Evolutionary conservation across 257 asterid genomes (phyloP), one percentile per base, ranked within the genome.

Genomic region (Hygrophila difformis): DNA sequence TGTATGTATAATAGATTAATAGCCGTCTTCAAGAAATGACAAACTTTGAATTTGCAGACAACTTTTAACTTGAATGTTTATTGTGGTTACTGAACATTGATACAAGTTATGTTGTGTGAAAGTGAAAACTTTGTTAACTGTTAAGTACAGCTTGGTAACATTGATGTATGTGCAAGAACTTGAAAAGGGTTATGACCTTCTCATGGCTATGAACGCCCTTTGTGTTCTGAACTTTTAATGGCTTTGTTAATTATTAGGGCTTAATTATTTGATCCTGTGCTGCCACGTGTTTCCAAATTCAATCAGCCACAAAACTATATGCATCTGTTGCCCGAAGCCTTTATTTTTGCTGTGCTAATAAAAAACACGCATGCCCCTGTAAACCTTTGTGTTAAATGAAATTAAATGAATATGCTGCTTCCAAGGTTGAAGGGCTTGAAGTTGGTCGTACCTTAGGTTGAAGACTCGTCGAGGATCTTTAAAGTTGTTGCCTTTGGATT

Each of bases 341-440:
- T 9, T 5, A 33, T 33, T 33, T 33, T n/a, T n/a, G n/a, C n/a
- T 33, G 37, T 33, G 12, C 12, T 33, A 12, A 33, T 4, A 2
- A 33, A 0, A 10, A 33, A 33, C 2, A 33, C 12, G 29, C 5
- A 5, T 9, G 2, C 3, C 10, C 37, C 10, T 33, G 37, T 33
- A 12, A 33, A 33, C 2, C 6, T 3, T 33, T 10, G 12, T 5
- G 37, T 33, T 5, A 9, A 26, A 13, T 6, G 38, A 17, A 51
- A 36, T 55, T 54, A 39, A 67, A 65, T 31, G 48, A 24, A 35
- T 41, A 49, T 70, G 43, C 39, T 50, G 60, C 35, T 47, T 62
- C 39, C 29, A 62, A 91, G 99, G 95, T 86, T 72, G 84, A 74
- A 52, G 99, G 93, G 62, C 60, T 86, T 69, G 94, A 82, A 5